These are phyloP conservation scores for Apiospora phragmitis DNA, from an alignment of 2,329 filamentous ascomycete species.

Conservation along the genomic window DNA sequence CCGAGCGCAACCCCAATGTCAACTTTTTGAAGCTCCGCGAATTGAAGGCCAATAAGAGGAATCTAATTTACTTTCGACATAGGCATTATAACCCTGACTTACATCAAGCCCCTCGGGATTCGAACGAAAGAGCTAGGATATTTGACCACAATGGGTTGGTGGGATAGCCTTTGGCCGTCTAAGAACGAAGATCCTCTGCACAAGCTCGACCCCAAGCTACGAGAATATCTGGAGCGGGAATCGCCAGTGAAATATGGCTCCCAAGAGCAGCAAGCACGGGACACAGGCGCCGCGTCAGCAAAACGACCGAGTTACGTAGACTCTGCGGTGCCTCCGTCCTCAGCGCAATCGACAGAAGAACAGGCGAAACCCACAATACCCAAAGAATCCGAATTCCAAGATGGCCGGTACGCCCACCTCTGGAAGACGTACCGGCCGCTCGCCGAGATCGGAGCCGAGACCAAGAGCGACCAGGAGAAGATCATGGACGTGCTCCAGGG, in stretches of 20 bases:
- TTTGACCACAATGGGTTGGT: slow-evolving; percentile 52
- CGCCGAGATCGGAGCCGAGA: slow-evolving; percentile 65
- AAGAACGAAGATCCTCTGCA: slow-evolving; percentile 63
- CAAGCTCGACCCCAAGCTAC: slow-evolving; percentile 79
- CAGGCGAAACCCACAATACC: slow-evolving; percentile 39
- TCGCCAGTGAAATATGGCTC: slow-evolving; percentile 68
- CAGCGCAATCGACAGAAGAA: slow-evolving; percentile 11
- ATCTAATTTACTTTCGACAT: not conserved
- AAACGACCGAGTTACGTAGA: slow-evolving; percentile 11
- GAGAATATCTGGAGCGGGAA: slow-evolving; percentile 82
- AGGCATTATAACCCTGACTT: not conserved
- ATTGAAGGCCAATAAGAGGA: not conserved
- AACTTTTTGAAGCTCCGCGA: not conserved
- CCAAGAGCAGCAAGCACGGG: slow-evolving; percentile 21
- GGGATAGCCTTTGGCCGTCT: slow-evolving; percentile 54
- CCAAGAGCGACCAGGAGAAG: slow-evolving; percentile 76
- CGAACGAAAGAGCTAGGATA: not conserved
- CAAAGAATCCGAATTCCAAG: slow-evolving; percentile 53
- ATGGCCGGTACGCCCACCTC: slow-evolving; percentile 74
- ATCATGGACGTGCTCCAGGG: slow-evolving; percentile 77
- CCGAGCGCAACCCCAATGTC: not conserved
- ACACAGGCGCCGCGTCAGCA: slow-evolving; percentile 14
- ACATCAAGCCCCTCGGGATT: not conserved
- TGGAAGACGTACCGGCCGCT: slow-evolving; percentile 90
- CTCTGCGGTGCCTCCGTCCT: slow-evolving; percentile 6